These are phyloP conservation scores for Anisodus acutangulus DNA, from an alignment of 257 asterid species.

Conservation along the genomic window DNA sequence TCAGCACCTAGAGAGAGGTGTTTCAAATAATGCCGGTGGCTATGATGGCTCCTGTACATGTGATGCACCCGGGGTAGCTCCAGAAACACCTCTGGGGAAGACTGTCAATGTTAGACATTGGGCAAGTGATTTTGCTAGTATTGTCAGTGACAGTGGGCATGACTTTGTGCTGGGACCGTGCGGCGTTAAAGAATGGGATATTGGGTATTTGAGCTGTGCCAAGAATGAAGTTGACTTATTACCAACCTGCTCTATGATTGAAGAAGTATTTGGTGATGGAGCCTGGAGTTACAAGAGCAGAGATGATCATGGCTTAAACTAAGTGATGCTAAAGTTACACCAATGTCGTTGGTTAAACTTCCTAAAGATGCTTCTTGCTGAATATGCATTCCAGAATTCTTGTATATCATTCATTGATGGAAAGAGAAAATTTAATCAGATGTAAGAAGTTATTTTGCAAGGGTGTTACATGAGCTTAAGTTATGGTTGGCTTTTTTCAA, in stretches of 20 bases:
- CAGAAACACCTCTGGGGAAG: conserved; percentile 27
- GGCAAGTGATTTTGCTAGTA: conserved; percentile 25
- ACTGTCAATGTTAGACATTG: conserved; percentile 31
- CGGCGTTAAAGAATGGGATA: conserved; percentile 47
- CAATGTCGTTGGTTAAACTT: not conserved
- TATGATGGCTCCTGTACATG: not conserved
- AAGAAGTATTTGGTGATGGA: conserved; percentile 54
- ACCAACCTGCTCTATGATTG: conserved; percentile 50
- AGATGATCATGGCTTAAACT: conserved; percentile 35
- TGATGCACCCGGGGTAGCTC: not conserved
- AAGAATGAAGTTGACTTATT: conserved; percentile 44
- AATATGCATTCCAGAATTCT: not conserved
- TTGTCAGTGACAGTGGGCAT: conserved; percentile 24
- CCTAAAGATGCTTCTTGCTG: conserved; percentile 5
- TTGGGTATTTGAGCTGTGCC: conserved; percentile 36
- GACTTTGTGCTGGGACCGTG: conserved; percentile 33
- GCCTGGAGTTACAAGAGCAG: conserved; percentile 39
- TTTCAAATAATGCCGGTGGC: not conserved
- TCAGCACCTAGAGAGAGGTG: conserved; percentile 5
- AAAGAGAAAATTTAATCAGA: not conserved
- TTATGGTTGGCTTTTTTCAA: not conserved
- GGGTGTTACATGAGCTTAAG: not conserved
- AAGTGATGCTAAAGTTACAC: not conserved
- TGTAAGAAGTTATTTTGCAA: conserved; percentile 1
- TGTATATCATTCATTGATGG: not conserved